phyloP scores from a whole-genome alignment of 2,329 filamentous ascomycete genomes.

The Pseudogymnoascus sp. region DNA sequence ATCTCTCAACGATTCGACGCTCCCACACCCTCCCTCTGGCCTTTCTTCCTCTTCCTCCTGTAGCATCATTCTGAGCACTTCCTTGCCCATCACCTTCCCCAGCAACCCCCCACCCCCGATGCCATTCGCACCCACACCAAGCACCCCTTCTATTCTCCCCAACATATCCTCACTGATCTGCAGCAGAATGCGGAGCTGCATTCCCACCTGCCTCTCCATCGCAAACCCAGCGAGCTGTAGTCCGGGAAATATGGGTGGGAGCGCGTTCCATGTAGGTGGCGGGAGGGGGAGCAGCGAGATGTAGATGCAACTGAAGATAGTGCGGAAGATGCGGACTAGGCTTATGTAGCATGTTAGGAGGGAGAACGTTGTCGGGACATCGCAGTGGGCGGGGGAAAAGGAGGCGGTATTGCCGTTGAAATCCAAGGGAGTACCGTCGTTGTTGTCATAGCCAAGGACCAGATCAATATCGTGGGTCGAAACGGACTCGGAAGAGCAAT shows the following conservation, averaged over 20 bases:
- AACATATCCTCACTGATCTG: not conserved
- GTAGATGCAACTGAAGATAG: not conserved
- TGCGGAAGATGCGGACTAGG: constrained; percentile 2
- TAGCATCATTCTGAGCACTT: not conserved
- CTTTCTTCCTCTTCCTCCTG: not conserved
- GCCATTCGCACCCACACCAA: not conserved
- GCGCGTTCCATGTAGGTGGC: not conserved
- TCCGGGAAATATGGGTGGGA: not conserved
- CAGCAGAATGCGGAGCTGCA: not conserved
- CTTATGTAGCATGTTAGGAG: constrained; percentile 1
- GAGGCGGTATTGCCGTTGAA: not conserved
- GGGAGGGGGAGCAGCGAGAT: not conserved
- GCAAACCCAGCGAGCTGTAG: not conserved
- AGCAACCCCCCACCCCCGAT: not conserved
- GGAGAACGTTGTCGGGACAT: not conserved
- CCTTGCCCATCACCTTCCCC: not conserved
- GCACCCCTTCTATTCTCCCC: not conserved
- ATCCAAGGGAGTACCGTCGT: not conserved
- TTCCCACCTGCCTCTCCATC: not conserved
- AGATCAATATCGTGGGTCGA: not conserved
- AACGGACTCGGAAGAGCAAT: not conserved
- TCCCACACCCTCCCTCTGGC: not conserved
- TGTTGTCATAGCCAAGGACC: not conserved
- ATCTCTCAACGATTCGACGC: not conserved
- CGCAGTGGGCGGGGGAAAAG: not conserved